Evolutionary conservation across 2,329 filamentous ascomycete genomes (phyloP).

Genomic region (Aspergillus sp.): DNA sequence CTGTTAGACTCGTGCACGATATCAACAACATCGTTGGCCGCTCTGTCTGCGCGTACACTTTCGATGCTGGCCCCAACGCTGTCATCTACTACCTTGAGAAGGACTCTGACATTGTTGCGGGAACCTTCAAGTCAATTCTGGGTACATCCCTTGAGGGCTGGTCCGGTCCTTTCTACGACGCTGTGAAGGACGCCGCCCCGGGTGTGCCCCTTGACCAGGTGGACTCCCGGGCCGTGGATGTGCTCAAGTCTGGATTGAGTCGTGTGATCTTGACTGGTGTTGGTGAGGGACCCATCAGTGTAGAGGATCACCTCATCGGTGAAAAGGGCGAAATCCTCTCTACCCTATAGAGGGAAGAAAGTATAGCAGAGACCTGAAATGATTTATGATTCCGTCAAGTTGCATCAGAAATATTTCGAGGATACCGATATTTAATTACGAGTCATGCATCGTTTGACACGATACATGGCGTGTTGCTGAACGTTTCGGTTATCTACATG

Average conservation of each 20-base stretch:
- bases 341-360: slow-evolving; percentile 2
- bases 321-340: slow-evolving; percentile 58
- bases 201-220: slow-evolving; percentile 63
- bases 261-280: slow-evolving; percentile 89
- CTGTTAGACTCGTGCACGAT: slow-evolving; percentile 82
- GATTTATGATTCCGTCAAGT: slow-evolving; percentile 7
- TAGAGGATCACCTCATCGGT: slow-evolving; percentile 72
- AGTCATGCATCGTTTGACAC: slow-evolving; percentile 4
- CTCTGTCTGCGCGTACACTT: slow-evolving; percentile 89
- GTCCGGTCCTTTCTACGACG: slow-evolving; percentile 59
- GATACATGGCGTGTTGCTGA: slow-evolving; percentile 3
- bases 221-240: slow-evolving; percentile 53
- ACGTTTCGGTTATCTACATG: slow-evolving; percentile 7
- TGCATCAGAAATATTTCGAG: background rate
- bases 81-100: slow-evolving; percentile 93
- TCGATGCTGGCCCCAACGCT: slow-evolving; percentile 94
- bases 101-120: slow-evolving; percentile 70
- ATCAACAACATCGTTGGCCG: slow-evolving; percentile 80
- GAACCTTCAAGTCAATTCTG: slow-evolving; percentile 73
- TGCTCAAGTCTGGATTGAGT: slow-evolving; percentile 76
- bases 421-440: slow-evolving; percentile 2
- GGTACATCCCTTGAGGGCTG: slow-evolving; percentile 57
- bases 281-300: slow-evolving; percentile 81
- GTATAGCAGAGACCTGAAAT: background rate
- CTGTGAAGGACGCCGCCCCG: slow-evolving; percentile 51